These are phyloP conservation scores for Spathaspora arborariae DNA, from an alignment of 805 yeast genomes.

Conservation along the genomic window DNA sequence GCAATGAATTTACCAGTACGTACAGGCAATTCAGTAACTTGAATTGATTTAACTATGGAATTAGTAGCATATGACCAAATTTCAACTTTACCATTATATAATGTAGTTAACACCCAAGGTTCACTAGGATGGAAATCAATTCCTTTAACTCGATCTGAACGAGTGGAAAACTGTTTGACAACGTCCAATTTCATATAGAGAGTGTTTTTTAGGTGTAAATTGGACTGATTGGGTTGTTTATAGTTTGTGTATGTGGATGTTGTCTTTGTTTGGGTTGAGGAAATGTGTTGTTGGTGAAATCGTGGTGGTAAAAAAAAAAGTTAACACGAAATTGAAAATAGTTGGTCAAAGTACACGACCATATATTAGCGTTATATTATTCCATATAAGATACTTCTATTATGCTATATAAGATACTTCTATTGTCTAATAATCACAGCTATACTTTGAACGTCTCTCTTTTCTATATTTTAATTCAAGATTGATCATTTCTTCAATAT, in stretches of 20 bases:
- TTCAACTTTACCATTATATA: slow-evolving; percentile 85
- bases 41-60: slow-evolving; percentile 79
- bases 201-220: not conserved
- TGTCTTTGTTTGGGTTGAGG: not conserved
- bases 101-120: slow-evolving; percentile 93
- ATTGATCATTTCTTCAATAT: slow-evolving; percentile 13
- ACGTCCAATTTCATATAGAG: slow-evolving; percentile 38
- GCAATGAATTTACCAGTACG: slow-evolving; percentile 95
- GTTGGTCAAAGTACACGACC: not conserved
- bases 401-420: too few species aligned
- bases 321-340: not conserved
- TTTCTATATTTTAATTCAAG: slow-evolving; percentile 27
- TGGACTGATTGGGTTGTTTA: slow-evolving; percentile 2
- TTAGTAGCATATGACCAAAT: slow-evolving; percentile 93
- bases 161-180: slow-evolving; percentile 78
- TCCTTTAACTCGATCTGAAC: slow-evolving; percentile 96
- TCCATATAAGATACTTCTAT: not conserved
- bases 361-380: not conserved
- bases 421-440: too few species aligned
- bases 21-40: slow-evolving; percentile 93
- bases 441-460: too few species aligned
- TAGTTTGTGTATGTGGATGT: not conserved
- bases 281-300: not conserved
- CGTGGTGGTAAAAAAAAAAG: slow-evolving; percentile 1
- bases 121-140: slow-evolving; percentile 97